Evolutionary conservation across 345 rosid species (phyloP).

Genomic region (Hibiscus tridactylites): DNA sequence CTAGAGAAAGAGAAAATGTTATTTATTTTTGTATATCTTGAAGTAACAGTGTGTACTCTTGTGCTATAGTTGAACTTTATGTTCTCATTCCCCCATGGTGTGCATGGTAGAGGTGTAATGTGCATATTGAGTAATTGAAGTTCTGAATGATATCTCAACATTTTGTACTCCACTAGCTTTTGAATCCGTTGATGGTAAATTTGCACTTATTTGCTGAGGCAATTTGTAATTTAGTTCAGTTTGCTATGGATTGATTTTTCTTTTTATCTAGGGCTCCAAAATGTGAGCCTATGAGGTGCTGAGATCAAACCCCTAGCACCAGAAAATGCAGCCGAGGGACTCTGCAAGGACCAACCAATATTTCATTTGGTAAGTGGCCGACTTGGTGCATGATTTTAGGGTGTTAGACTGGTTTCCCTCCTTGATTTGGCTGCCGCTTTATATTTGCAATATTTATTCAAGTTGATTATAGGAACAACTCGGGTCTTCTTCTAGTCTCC

Average conservation of each 20-base stretch:
- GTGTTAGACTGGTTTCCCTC: background rate
- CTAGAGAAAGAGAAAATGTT: conserved; percentile 13
- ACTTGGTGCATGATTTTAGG: background rate
- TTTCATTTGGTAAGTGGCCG: background rate
- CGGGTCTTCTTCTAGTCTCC: no score
- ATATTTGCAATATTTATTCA: background rate
- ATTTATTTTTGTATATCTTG: conserved; percentile 14
- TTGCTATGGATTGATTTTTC: no score
- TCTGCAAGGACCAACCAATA: no score
- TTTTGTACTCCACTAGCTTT: background rate
- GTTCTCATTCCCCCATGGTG: background rate
- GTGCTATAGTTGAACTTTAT: background rate
- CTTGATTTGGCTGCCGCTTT: background rate
- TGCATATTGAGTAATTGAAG: background rate
- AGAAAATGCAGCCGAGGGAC: background rate
- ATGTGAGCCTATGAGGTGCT: background rate
- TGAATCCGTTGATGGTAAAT: background rate
- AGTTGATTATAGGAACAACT: background rate
- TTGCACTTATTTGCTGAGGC: background rate
- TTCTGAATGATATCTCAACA: background rate
- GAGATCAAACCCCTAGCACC: background rate
- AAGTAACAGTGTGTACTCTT: conserved; percentile 8
- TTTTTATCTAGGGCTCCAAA: background rate
- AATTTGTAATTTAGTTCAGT: background rate
- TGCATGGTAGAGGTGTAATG: background rate